A percentile compares a stretch with the other conserved stretches of the same genome.
These are phyloP conservation scores for Leishmania gerbilli DNA, from an alignment of 208 protist genomes.

Conservation along the genomic window DNA sequence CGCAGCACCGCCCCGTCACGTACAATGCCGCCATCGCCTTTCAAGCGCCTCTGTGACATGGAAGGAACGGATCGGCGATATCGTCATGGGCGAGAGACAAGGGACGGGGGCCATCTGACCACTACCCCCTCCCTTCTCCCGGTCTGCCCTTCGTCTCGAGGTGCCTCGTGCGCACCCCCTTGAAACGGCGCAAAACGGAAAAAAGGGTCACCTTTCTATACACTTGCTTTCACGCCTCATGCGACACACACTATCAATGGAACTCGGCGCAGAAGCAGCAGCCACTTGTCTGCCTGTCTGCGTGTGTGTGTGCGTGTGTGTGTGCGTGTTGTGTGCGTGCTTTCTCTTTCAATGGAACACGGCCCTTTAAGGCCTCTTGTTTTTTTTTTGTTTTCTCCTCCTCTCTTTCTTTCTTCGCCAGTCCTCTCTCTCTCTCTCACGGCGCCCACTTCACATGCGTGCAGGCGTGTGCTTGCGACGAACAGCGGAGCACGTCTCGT, in stretches of 20 bases:
- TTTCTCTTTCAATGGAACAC: not conserved
- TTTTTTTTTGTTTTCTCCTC: not conserved
- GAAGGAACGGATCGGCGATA: not conserved
- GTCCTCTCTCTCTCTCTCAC: not conserved
- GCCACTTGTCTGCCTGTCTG: not conserved
- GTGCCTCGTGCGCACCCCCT: not conserved
- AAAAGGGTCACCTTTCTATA: not conserved
- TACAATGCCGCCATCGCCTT: constrained; percentile 28
- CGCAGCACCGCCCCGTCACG: constrained; percentile 25
- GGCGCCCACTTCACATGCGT: not conserved
- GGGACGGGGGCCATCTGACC: not conserved
- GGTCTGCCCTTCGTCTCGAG: not conserved
- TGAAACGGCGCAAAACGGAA: too few relatives aligned
- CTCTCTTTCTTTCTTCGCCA: not conserved
- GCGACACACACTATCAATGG: not conserved
- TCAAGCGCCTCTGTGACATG: not conserved
- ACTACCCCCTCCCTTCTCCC: not conserved
- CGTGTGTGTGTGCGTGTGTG: too few relatives aligned
- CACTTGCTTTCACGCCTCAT: too few relatives aligned
- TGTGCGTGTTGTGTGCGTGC: too few relatives aligned
- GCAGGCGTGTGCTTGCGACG: not conserved
- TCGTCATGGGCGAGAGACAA: not conserved
- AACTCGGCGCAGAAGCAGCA: too few relatives aligned
- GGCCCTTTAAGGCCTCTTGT: not conserved
- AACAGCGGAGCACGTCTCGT: not conserved